Percentiles rank a stretch among this genome's conserved stretches.
Conservation (phyloP, 164 flowering plant species). For the Macadamia integrifolia region DNA sequence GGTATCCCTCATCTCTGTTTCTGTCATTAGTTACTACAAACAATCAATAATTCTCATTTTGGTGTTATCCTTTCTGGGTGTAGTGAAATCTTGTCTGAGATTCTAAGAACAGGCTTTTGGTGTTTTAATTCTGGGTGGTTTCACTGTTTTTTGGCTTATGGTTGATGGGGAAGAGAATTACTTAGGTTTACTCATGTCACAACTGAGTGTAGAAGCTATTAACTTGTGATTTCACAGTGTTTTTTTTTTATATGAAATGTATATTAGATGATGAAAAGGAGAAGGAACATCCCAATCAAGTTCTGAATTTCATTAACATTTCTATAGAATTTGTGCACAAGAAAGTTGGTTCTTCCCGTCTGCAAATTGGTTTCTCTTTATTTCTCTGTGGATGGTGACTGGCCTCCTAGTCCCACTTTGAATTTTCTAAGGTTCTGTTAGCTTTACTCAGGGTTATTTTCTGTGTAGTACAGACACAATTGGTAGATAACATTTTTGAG, state of each 20-base stretch:
- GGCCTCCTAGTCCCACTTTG: neutral
- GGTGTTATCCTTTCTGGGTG: conserved; percentile 6
- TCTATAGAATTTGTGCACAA: neutral
- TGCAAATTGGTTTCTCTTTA: neutral
- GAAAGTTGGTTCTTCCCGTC: neutral
- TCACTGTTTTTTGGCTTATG: conserved; percentile 3
- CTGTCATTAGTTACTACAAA: too few species aligned
- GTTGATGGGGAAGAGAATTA: conserved; percentile 2
- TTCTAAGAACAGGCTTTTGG: neutral
- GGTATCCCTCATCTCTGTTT: neutral
- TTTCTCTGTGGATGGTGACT: neutral
- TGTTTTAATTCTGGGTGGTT: neutral
- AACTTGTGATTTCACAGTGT: too few species aligned
- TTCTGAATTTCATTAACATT: too few species aligned
- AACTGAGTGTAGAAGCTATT: too few species aligned
- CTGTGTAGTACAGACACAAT: too few species aligned
- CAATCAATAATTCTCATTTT: conserved; percentile 1
- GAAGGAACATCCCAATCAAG: too few species aligned
- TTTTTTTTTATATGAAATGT: too few species aligned
- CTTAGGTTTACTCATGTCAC: neutral
- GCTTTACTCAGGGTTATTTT: too few species aligned
- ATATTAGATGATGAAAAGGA: too few species aligned
- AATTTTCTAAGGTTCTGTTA: neutral
- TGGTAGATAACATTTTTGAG: neutral
- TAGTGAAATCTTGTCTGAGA: conserved; percentile 3